Conservation (phyloP, 163 green algal species). For the Volvox carteri region DNA sequence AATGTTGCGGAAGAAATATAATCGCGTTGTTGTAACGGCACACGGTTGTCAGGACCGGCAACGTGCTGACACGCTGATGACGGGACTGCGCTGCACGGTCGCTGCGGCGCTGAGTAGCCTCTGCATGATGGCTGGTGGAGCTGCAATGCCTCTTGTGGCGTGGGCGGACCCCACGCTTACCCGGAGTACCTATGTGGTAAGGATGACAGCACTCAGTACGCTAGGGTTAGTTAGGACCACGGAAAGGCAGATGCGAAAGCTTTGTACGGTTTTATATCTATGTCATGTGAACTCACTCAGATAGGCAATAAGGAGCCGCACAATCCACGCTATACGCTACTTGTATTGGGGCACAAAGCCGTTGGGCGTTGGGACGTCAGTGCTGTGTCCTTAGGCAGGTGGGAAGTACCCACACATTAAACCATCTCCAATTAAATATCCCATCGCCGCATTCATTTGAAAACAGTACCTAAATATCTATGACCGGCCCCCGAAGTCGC, state of each 20-base stretch:
- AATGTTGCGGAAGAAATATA: not conserved
- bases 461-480: too few species aligned
- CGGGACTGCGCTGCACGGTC: not conserved
- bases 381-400: too few species aligned
- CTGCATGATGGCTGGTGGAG: not conserved
- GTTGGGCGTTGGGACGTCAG: not conserved
- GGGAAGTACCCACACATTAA: too few species aligned
- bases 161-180: not conserved
- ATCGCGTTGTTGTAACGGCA: not conserved
- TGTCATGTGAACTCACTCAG: too few species aligned
- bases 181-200: constrained; percentile 38
- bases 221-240: not conserved
- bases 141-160: not conserved
- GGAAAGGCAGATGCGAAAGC: too few species aligned
- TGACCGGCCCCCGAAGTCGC: too few species aligned
- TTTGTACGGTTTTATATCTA: too few species aligned
- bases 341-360: not conserved
- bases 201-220: not conserved
- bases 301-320: too few species aligned
- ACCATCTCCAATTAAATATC: too few species aligned
- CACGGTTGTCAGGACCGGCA: not conserved
- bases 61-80: not conserved
- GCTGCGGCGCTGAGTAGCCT: constrained; percentile 20
- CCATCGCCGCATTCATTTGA: too few species aligned
- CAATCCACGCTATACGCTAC: not conserved